Percentiles rank a stretch among this genome's conserved stretches.
Evolutionary conservation across 2,329 filamentous ascomycete genomes (phyloP).

Genomic region (Onygenales sp.): DNA sequence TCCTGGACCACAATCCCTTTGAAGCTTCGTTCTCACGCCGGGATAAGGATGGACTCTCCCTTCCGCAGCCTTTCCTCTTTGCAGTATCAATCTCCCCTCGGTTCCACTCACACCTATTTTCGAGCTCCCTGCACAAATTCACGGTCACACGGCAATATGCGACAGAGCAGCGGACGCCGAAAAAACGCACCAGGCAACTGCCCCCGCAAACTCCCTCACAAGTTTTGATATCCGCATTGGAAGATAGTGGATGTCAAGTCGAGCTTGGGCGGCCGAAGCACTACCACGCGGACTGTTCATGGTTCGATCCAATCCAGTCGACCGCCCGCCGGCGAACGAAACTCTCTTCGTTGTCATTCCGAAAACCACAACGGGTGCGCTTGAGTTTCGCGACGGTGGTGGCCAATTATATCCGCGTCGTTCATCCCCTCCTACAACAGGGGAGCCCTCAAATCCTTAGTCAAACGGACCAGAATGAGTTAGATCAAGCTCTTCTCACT

Average conservation of each 20-base stretch:
- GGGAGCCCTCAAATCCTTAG: neutral
- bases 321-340: neutral
- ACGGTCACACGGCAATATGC: neutral
- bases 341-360: neutral
- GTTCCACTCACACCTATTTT: neutral
- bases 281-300: conserved; percentile 6
- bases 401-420: conserved; percentile 27
- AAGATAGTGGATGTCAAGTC: conserved; percentile 4
- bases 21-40: neutral
- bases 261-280: conserved; percentile 1
- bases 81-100: neutral
- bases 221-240: conserved; percentile 7
- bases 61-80: neutral
- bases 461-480: conserved; percentile 1
- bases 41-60: neutral
- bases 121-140: neutral
- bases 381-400: conserved; percentile 19
- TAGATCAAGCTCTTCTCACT: conserved; percentile 20
- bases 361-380: neutral
- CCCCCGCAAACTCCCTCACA: conserved; percentile 6
- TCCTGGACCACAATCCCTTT: neutral
- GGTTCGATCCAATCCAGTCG: conserved; percentile 1
- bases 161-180: neutral
- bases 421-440: conserved; percentile 21
- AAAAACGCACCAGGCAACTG: neutral